Conservation (phyloP, 2,329 filamentous ascomycete genomes). For the Aspergillus persii region DNA sequence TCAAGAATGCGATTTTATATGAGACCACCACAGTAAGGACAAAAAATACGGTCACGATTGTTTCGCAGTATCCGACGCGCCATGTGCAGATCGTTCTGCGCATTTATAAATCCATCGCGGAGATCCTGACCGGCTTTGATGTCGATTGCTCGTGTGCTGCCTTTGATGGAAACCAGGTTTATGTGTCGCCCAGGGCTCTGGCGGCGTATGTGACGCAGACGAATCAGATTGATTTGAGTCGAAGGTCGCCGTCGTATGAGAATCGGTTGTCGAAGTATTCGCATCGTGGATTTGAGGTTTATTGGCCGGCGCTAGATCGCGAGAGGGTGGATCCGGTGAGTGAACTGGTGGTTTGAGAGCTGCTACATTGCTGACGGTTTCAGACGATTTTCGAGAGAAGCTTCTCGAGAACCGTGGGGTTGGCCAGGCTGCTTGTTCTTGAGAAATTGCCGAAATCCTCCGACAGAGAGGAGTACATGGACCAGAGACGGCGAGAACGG, state of each 20-base stretch:
- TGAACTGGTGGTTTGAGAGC: not conserved
- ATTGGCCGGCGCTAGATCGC: conserved; percentile 73
- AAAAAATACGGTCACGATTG: conserved; percentile 84
- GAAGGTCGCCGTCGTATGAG: conserved; percentile 82
- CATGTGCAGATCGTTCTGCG: conserved; percentile 85
- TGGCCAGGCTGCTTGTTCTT: conserved; percentile 75
- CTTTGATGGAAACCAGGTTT: conserved; percentile 78
- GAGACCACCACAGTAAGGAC: conserved; percentile 82
- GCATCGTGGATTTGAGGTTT: conserved; percentile 78
- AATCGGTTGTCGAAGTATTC: conserved; percentile 84
- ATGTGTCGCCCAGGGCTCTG: conserved; percentile 71
- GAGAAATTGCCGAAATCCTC: conserved; percentile 70
- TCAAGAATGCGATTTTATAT: conserved; percentile 74
- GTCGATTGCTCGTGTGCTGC: conserved; percentile 81
- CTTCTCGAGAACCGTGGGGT: conserved; percentile 70
- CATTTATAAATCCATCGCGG: conserved; percentile 78
- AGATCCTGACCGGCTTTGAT: conserved; percentile 85
- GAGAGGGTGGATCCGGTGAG: conserved; percentile 67
- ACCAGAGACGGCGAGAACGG: conserved; percentile 68
- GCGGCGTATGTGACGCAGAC: conserved; percentile 77
- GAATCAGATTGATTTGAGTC: conserved; percentile 75
- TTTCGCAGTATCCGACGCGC: conserved; percentile 76
- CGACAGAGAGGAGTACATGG: conserved; percentile 68
- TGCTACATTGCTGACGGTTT: not conserved
- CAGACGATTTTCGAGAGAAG: conserved; percentile 78